Evolutionary conservation across 2,329 filamentous ascomycete species (phyloP), one percentile per base, ranked within the genome.

Genomic region (Aureobasidium sp.): DNA sequence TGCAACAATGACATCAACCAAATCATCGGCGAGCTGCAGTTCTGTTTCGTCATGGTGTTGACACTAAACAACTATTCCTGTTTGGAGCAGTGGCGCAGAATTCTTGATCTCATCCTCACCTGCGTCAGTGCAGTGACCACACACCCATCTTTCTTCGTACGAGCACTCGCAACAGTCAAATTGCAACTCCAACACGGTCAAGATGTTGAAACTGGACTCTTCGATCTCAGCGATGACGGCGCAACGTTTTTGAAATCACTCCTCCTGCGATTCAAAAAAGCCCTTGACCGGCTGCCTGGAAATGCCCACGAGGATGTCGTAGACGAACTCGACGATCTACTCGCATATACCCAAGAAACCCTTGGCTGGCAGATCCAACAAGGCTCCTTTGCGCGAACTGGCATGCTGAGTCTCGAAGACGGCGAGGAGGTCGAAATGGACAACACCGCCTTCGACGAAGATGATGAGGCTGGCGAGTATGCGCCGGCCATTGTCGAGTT

Each of bases 21-120:
- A 54, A 69, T 75, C 13, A 68, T 86, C 15, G 84, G 82, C 17
- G 84, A 86, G 66, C 66, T 86, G 59, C 82, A 86, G 64, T 84
- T 86, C 66, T 78, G 77, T 33, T 86, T 86, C 65, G 70, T 86
- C 10, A 85, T 84, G 80, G 76, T 84, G 2, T 67, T 86, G 61
- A 84, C 82, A 5, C 73, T 86, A 63, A 84, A 84, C 74, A 87
- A 86, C 67, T 85, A 81, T 68, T 85, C 83, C 2, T 86, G 84
- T 66, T 72, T 86, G 3, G 82, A 86, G 68, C 84, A 86, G 67
- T 87, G 84, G 84, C 85, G 83, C 67, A 73, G 84, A 38, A 65
- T 86, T 11, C 70, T 86, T 10, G 72, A 73, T 1, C 70, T 87
- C 25, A 71, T 85, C 8, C 73, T 86, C 53, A 86, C 83, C 0